Conservation (phyloP, 306 rosid species). For the Urtica urens region DNA sequence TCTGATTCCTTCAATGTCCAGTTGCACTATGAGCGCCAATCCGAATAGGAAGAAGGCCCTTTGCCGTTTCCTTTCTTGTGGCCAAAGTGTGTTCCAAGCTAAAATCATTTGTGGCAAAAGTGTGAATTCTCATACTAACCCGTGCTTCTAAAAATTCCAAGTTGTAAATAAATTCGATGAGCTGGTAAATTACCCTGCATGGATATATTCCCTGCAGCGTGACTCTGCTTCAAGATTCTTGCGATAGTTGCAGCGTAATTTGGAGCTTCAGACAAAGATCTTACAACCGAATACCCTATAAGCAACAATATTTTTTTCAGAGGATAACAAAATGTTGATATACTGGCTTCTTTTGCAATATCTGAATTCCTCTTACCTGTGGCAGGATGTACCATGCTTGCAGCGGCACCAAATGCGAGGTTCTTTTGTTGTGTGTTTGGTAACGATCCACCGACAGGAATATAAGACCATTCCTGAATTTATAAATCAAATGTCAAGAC, state of each 20-base stretch:
- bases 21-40: slow-evolving; percentile 70
- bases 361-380: slow-evolving; percentile 57
- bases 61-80: slow-evolving; percentile 92
- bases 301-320: background rate
- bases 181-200: slow-evolving; percentile 52
- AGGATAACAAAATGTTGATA: background rate
- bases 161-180: too few relatives aligned
- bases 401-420: slow-evolving; percentile 98
- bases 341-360: too few relatives aligned
- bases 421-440: slow-evolving; percentile 94
- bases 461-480: slow-evolving; percentile 92
- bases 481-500: background rate
- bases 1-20: slow-evolving; percentile 82
- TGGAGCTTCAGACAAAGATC: slow-evolving; percentile 98
- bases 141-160: background rate
- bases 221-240: slow-evolving; percentile 51
- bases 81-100: slow-evolving; percentile 98
- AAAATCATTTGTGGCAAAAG: slow-evolving; percentile 9
- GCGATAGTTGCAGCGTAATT: slow-evolving; percentile 84
- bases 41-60: slow-evolving; percentile 94
- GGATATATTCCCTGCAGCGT: slow-evolving; percentile 46
- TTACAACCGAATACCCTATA: slow-evolving; percentile 90
- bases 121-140: background rate
- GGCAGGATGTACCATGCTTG: slow-evolving; percentile 99
- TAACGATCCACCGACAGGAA: slow-evolving; percentile 95